These are phyloP conservation scores for Aspergillus novofumigatus DNA, from an alignment of 2,329 filamentous ascomycete species.

Conservation along the genomic window DNA sequence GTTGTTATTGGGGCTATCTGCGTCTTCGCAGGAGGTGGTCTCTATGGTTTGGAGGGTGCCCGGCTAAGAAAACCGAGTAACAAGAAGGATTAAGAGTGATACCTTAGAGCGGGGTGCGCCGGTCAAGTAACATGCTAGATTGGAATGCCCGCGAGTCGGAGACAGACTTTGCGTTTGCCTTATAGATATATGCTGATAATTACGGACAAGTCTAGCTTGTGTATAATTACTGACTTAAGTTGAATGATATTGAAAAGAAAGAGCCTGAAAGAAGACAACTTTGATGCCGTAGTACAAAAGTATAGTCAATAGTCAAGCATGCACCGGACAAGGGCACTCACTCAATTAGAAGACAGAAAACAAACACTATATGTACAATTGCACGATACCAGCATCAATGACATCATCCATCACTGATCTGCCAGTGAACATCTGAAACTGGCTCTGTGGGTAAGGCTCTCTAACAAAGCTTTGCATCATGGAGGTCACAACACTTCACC, in stretches of 20 bases:
- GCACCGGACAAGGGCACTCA: background rate
- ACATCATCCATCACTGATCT: background rate
- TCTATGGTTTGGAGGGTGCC: conserved; percentile 74
- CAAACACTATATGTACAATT: background rate
- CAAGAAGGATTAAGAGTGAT: conserved; percentile 16
- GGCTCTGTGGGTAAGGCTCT: background rate
- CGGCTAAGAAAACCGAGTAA: conserved; percentile 25
- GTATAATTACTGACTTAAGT: background rate
- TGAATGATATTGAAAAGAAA: background rate
- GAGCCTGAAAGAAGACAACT: background rate
- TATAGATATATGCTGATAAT: background rate
- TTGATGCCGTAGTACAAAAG: background rate
- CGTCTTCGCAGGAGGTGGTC: conserved; percentile 84
- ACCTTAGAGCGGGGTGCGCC: background rate
- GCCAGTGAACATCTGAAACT: background rate
- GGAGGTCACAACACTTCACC: conserved; percentile 75
- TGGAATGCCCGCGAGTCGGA: no score
- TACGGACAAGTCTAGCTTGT: background rate
- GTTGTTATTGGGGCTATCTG: conserved; percentile 77
- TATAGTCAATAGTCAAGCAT: background rate
- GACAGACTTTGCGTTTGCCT: background rate
- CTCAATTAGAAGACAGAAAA: background rate
- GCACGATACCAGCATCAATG: background rate
- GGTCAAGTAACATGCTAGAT: background rate
- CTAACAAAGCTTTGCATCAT: background rate